A percentile compares a stretch with the other conserved stretches of the same genome.
Evolutionary conservation across 2,329 filamentous ascomycete species (phyloP).

Genomic region (Elsinoe batatas): DNA sequence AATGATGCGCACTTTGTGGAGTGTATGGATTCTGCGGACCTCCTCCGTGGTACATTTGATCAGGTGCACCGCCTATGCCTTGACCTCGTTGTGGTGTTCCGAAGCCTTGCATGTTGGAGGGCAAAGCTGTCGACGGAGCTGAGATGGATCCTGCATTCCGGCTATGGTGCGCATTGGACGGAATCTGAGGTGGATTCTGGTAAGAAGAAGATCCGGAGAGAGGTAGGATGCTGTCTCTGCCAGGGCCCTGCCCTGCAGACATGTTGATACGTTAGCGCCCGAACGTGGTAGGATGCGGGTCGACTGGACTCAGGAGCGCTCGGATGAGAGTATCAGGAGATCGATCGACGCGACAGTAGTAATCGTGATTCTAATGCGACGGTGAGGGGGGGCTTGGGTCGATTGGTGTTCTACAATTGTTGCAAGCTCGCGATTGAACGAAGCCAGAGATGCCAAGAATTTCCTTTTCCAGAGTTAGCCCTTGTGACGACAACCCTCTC

Average conservation of each 20-base stretch:
- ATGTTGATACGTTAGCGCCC: conserved; percentile 13
- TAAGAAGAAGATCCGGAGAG: neutral
- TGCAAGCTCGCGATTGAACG: neutral
- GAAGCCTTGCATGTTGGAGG: conserved; percentile 37
- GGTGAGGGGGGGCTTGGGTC: neutral
- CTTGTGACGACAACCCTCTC: neutral
- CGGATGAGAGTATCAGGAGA: too few species aligned
- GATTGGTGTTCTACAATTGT: neutral
- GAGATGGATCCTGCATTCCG: conserved; percentile 7
- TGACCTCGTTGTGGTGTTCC: conserved; percentile 41
- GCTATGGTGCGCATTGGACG: neutral
- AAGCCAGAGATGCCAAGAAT: conserved; percentile 10
- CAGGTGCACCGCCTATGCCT: conserved; percentile 36
- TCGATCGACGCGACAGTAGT: too few species aligned
- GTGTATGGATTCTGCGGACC: conserved; percentile 29
- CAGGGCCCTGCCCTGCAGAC: conserved; percentile 11
- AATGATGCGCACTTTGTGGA: conserved; percentile 39
- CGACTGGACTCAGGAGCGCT: too few species aligned
- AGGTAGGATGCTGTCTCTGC: conserved; percentile 10
- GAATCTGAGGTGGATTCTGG: neutral
- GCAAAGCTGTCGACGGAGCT: conserved; percentile 18
- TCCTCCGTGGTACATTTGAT: conserved; percentile 41
- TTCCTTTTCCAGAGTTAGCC: conserved; percentile 8
- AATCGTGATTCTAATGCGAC: too few species aligned
- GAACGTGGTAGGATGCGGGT: neutral